phyloP scores from a whole-genome alignment of 495 filamentous ascomycete genomes.

The Usnea hakonensis region DNA sequence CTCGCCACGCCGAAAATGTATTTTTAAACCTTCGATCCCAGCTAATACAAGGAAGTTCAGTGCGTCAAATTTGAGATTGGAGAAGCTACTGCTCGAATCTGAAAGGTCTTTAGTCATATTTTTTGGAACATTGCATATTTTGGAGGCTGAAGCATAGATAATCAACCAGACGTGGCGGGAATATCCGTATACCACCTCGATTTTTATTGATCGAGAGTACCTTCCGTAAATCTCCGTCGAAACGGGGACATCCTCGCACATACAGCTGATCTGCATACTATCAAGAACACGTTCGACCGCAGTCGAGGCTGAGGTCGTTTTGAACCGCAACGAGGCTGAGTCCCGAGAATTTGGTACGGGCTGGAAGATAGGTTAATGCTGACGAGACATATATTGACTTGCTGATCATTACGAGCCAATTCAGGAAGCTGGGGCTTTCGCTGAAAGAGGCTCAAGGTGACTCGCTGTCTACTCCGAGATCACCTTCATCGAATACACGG shows the following conservation, averaged over 20 bases:
- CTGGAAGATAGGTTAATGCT: neutral
- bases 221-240: neutral
- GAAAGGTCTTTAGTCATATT: too few species aligned
- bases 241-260: neutral
- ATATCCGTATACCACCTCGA: neutral
- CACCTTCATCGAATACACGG: neutral
- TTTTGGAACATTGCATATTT: too few species aligned
- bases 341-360: neutral
- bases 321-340: neutral
- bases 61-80: too few species aligned
- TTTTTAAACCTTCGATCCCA: too few species aligned
- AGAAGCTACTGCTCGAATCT: too few species aligned
- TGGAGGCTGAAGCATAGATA: too few species aligned
- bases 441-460: neutral
- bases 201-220: neutral
- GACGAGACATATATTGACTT: neutral
- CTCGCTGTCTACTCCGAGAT: neutral
- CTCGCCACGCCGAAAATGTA: too few species aligned
- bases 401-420: neutral
- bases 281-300: neutral
- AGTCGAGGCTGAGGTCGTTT: neutral
- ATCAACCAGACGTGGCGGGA: too few species aligned
- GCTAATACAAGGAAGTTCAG: too few species aligned
- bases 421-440: neutral
- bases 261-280: neutral